Evolutionary conservation across 345 rosid species (phyloP), one percentile per base, ranked within the genome.

Genomic region (Eucalyptus marginata): DNA sequence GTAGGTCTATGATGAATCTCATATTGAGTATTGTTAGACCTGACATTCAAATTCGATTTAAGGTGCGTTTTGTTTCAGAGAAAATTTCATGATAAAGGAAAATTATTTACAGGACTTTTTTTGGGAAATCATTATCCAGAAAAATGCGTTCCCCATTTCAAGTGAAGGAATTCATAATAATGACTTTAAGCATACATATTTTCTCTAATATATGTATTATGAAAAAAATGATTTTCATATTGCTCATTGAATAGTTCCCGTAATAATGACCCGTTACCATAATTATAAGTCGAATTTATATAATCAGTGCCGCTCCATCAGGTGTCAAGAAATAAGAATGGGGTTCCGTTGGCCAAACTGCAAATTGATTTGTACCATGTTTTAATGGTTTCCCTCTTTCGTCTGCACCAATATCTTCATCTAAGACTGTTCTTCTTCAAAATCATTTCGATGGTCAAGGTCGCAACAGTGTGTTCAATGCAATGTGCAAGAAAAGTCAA

Each of bases 21-120:
- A 62, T 29, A 62, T 29, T 29, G 33, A 29, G 5, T 62, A 13
- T 62, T 62, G 3, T 62, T 62, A 62, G 18, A 62, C 33, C 0
- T 0, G 9, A 62, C 71, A 62, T 62, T 29, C 71, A 29, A 29
- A 6, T 62, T 3, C 0, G 3, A 64, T 64, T 64, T 1, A 59
- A 25, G 1, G 62, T 56, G 29, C 24, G 0, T 64, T 64, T 64
- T 64, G 0, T n/a, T 29, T 64, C 0, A 0, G 0, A 2, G 2
- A 64, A n/a, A n/a, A n/a, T 64, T 64, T 3, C 0, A 14, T 64
- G 5, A n/a, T n/a, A 66, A 66, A n/a, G 2, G 2, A n/a, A n/a
- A n/a, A 66, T n/a, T 7, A n/a, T n/a, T n/a, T 66, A 0, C 5
- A 8, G 0, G 11, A 4, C 16, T 14, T n/a, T 8, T 18, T n/a